phyloP scores from a whole-genome alignment of 2,329 filamentous ascomycete genomes.

The Fonsecaea pedrosoi region DNA sequence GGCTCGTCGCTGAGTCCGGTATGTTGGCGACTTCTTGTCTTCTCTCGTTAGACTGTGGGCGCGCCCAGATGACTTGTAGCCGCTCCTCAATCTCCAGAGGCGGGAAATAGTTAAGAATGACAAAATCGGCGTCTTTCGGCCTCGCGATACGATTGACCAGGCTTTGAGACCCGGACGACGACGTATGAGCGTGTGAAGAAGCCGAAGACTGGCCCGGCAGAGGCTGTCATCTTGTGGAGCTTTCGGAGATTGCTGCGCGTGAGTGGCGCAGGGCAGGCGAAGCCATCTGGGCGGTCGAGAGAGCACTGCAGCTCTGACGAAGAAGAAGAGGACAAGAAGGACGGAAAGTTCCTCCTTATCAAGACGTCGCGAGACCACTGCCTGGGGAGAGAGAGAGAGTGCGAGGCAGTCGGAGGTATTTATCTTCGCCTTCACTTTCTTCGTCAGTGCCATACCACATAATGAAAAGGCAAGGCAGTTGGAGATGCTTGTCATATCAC shows the following conservation, averaged over 20 bases:
- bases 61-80: neutral
- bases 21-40: slow-evolving; percentile 1
- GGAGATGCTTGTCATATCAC: no score
- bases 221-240: slow-evolving; percentile 5
- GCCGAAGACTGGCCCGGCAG: neutral
- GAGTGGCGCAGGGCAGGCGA: neutral
- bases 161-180: neutral
- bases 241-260: neutral
- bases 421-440: no score
- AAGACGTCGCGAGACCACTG: no score
- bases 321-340: no score
- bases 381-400: no score
- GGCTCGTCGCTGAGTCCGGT: neutral
- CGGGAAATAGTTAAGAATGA: neutral
- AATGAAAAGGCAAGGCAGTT: no score
- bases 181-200: neutral
- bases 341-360: no score
- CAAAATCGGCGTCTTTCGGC: neutral
- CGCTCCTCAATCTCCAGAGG: neutral
- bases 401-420: no score
- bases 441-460: no score
- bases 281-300: no score
- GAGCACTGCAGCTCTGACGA: no score
- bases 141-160: neutral
- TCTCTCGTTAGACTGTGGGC: neutral